Base-by-base conservation (phyloP, 768 basidiomycete species). In the Leccinum fibrillosum region DNA sequence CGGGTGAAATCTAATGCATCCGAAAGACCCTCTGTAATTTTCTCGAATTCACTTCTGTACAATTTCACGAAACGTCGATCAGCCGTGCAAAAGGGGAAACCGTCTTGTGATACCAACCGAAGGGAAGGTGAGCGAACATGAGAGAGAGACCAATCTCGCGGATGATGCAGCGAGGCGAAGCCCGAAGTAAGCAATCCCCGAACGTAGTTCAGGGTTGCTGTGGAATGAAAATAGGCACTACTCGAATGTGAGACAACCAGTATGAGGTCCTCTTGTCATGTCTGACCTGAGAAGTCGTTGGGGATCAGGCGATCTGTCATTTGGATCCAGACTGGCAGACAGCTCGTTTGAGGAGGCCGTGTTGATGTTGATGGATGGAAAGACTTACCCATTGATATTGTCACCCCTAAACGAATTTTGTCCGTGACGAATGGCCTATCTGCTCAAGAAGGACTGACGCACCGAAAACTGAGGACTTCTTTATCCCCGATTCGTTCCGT, bases 181-280 rank as follows among this genome's bases (percentile, higher is more conserved):
- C 94, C 94, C 13, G 94, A 96, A 1, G 88, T 85, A 6, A 99
- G 83, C 37, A 98, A 82, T 2, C 86, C 83, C 17, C 97, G 89
- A 57, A 98, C 81, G 74, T 95, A 87, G 76, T 99, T 99, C 44
- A 98, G 80, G 0, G 97, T 98, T 8, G 94, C 82, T 0, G 93
- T 82, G 0, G 96, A 98, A 75, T 98, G 89, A 76, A 98, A 98
- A 80, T 98, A 98, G 2, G 96, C 94, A 61, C 92, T 94, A 62
- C 23, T 21, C 23, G 26, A 13, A 6, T 30, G 56, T 68, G 54
- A 64, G 66, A 58, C 13, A 50, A 48, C 19, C 0, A 42, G 19
- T 1, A 35, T 5, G 25, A 34, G 8, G 1, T 13, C 5, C 49
- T 47, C 10, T 54, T 37, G 17, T 54, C 28, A 54, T 45, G 52